Conservation (phyloP, 148 eudicot genomes). For the Heliosperma pusillum region DNA sequence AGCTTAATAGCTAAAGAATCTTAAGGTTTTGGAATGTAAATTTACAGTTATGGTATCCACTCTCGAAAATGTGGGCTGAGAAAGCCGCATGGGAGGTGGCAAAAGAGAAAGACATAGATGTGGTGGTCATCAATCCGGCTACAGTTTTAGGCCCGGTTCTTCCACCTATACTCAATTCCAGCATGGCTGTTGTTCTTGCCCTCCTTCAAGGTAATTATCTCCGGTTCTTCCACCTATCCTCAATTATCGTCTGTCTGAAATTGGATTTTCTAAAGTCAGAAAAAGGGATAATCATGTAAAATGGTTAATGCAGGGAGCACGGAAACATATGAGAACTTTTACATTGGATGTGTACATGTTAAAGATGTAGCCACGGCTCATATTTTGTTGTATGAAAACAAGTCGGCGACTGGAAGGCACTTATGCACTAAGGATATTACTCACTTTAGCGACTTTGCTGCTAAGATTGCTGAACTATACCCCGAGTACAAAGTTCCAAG, state of each 20-base stretch:
- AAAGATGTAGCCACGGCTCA: conserved; percentile 88
- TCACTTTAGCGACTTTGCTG: conserved; percentile 72
- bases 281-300: too few species aligned
- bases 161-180: conserved; percentile 67
- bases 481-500: conserved; percentile 66
- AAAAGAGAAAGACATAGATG: conserved; percentile 58
- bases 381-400: conserved; percentile 68
- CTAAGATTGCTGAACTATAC: conserved; percentile 64
- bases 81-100: conserved; percentile 88
- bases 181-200: conserved; percentile 55
- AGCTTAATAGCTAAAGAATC: not conserved
- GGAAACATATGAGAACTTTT: conserved; percentile 50
- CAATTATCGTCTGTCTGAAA: too few species aligned
- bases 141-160: conserved; percentile 74
- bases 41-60: conserved; percentile 68
- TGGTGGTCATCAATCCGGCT: conserved; percentile 81
- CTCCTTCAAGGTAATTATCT: conserved; percentile 57
- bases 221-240: too few species aligned
- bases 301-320: conserved; percentile 45
- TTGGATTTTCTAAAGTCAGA: too few species aligned
- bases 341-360: conserved; percentile 75
- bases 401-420: conserved; percentile 65
- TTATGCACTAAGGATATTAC: conserved; percentile 66
- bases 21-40: not conserved
- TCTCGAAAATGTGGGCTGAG: conserved; percentile 75